Percentiles rank a stretch among this genome's conserved stretches.
Evolutionary conservation across 768 basidiomycete genomes (phyloP).

Genomic region (Pisolithus marmoratus): DNA sequence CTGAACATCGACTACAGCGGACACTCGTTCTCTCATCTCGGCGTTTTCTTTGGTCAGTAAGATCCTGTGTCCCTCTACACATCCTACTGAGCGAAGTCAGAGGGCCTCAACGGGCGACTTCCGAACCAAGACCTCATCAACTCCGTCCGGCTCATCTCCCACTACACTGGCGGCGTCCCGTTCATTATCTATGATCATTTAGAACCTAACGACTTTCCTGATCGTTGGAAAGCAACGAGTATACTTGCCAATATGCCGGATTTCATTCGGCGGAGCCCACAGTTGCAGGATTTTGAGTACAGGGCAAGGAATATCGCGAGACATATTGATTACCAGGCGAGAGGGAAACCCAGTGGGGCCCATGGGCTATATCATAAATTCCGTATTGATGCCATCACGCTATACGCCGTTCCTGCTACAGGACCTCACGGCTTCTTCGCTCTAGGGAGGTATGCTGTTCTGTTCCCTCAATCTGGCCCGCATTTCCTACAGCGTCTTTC

Average conservation of each 20-base stretch:
- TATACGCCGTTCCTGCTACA: slow-evolving; percentile 80
- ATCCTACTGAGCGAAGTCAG: slow-evolving; percentile 35
- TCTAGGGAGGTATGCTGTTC: slow-evolving; percentile 66
- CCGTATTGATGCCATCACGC: slow-evolving; percentile 89
- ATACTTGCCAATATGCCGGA: slow-evolving; percentile 42
- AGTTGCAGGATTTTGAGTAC: slow-evolving; percentile 47
- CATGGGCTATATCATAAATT: slow-evolving; percentile 91
- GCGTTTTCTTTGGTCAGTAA: slow-evolving; percentile 83
- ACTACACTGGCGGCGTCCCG: slow-evolving; percentile 69
- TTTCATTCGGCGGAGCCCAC: slow-evolving; percentile 34
- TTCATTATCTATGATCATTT: slow-evolving; percentile 77
- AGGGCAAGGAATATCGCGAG: slow-evolving; percentile 63
- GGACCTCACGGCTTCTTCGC: slow-evolving; percentile 97
- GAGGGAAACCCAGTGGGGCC: slow-evolving; percentile 78
- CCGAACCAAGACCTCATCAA: slow-evolving; percentile 96
- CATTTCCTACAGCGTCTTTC: neutral
- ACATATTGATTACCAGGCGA: slow-evolving; percentile 69
- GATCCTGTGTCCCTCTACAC: neutral
- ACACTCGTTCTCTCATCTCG: slow-evolving; percentile 93
- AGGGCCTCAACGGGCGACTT: slow-evolving; percentile 90
- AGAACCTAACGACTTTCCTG: slow-evolving; percentile 40
- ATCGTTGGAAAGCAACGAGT: slow-evolving; percentile 20
- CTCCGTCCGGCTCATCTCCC: slow-evolving; percentile 67
- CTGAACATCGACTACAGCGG: slow-evolving; percentile 93
- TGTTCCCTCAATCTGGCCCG: slow-evolving; percentile 1